Base-by-base conservation (phyloP, 768 basidiomycete species). In the Mycena rosella region DNA sequence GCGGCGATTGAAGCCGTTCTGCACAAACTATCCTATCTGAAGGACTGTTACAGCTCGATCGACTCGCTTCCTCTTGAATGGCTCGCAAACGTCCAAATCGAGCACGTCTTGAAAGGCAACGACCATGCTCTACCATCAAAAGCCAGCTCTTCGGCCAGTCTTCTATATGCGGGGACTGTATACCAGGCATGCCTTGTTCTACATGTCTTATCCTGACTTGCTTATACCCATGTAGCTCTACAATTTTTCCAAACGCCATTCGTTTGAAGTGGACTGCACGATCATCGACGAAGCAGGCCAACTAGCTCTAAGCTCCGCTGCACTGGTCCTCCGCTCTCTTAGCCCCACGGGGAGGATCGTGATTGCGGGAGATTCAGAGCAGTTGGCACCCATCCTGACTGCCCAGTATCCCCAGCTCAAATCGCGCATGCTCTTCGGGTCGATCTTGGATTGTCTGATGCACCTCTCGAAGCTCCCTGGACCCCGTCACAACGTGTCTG, bases 271-370 rank as follows among this genome's bases (percentile, higher is more conserved):
- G 6, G 85, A 86, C 70, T 80, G 78, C 48, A 75, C 85, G 17
- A 77, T 86, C 27, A 79, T 85, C 24, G 86, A 87, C 65, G 86
- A 87, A 74, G 86, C 85, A 3, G 84, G 85, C 9, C 86, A 87
- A 73, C 80, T 87, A 6, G 78, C 83, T 2, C 72, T 87, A n/a
- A 80, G 80, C 40, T 79, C 82, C 5, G 76, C 84, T 13, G 80
- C 85, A 9, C 74, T 87, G 8, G 86, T 86, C 2, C 73, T 86
- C 36, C 79, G 85, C 14, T 79, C 80, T 20, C 77, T 87, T 10
- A 72, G 72, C 17, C 68, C 77, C 1, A 65, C 67, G 2, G 83
- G 84, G 8, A 78, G 82, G 24, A 80, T 87, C 24, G 78, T 87
- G 24, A 76, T 86, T 51, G 84, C 86, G 24, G 86, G 86, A 14